Conservation (phyloP, 768 basidiomycete genomes). For the Astraeus odoratus region DNA sequence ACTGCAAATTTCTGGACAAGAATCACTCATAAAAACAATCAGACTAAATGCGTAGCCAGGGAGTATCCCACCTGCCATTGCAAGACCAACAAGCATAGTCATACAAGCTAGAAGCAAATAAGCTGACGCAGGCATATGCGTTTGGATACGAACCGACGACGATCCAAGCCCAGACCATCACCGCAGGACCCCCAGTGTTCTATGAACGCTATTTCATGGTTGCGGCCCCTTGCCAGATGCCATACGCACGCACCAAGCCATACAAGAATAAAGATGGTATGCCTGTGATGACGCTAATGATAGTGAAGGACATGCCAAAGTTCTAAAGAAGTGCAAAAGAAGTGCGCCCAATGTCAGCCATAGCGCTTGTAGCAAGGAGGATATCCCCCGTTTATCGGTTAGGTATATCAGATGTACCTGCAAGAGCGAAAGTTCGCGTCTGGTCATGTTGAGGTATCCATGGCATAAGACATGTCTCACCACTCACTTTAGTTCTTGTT, state of each 20-base stretch:
- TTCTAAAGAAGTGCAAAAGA: conserved; percentile 35
- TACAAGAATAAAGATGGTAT: conserved; percentile 63
- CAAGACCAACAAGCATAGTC: conserved; percentile 64
- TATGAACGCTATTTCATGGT: conserved; percentile 16
- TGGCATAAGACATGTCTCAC: not conserved
- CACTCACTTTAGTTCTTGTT: conserved; percentile 56
- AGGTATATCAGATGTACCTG: conserved; percentile 46
- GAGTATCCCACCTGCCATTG: conserved; percentile 57
- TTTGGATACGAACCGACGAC: conserved; percentile 43
- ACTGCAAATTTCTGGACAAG: conserved; percentile 36
- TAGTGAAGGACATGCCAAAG: conserved; percentile 69
- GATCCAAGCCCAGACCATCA: conserved; percentile 74
- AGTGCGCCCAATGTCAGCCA: not conserved
- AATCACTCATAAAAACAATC: not conserved
- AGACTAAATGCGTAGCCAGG: not conserved
- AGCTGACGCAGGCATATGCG: not conserved
- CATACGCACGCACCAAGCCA: conserved; percentile 46
- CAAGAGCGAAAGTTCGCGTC: conserved; percentile 55
- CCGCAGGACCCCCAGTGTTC: conserved; percentile 70
- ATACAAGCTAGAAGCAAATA: conserved; percentile 40
- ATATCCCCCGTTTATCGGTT: not conserved
- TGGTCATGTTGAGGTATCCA: conserved; percentile 18
- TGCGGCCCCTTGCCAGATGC: not conserved
- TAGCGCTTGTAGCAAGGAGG: conserved; percentile 14
- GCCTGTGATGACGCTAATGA: conserved; percentile 71